Base-by-base conservation (phyloP, 495 filamentous ascomycete species). In the Penicillium flavigenum region DNA sequence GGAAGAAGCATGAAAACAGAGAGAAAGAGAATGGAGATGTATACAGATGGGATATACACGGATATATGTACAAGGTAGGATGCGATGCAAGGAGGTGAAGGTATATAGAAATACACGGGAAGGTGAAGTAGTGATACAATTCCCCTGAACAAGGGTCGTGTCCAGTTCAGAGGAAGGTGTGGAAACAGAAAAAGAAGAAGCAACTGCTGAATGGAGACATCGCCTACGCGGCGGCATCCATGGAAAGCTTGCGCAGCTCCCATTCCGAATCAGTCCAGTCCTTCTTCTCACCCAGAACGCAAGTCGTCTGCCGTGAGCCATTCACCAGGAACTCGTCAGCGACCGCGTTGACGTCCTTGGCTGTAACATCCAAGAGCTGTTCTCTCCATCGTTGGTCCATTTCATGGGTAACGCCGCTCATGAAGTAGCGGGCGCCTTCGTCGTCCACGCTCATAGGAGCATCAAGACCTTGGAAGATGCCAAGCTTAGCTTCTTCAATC, bases 391-490 rank as follows among this genome's bases (percentile, higher is more conserved):
- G 81, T 69, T 97, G 92, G 61, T 87, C 84, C 93, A 98, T 96
- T 57, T 91, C 90, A 50, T 92, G 84, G 31, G 87, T 88, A 48
- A 98, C 81, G 20, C 90, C 89, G 57, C 85, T 88, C 72, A 94
- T 75, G 73, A 98, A 98, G 57, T 87, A 82, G 36, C 81, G 78
- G 82, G 95, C 86, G 27, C 94, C 94, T 60, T 97, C 93, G 34
- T 88, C 79, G 66, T 86, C 91, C n/a, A 97, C 91, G 51, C 87
- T 86, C 55, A 87, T 76, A 3, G 94, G 94, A 3, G 92, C 92
- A 75, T 98, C 94, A n/a, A 97, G 83, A n/a, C 83, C 78, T 68
- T 98, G 91, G 79, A 98, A 98, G 44, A 96, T 88, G 38, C 89
- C 89, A 49, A 98, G 81, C 72, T 98, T 97, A 34, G 94, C 95